Evolutionary conservation across 768 basidiomycete species (phyloP).

Genomic region (Mycena rosella): DNA sequence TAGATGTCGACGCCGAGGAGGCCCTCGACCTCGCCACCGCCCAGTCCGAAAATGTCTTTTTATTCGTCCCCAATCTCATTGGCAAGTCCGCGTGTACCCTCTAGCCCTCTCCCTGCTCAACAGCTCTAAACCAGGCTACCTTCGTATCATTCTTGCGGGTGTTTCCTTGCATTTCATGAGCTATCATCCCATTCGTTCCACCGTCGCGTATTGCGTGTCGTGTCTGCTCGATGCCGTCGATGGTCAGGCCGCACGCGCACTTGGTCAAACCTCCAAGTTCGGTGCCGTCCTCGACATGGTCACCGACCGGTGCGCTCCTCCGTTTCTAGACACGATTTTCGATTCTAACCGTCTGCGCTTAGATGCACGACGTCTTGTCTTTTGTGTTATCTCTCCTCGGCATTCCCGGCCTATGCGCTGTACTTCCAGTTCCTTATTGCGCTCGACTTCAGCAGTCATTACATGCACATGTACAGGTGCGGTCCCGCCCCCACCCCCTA

Average conservation of each 20-base stretch:
- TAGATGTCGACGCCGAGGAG: constrained; percentile 85
- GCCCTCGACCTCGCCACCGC: constrained; percentile 90
- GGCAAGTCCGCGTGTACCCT: constrained; percentile 61
- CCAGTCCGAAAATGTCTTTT: constrained; percentile 96
- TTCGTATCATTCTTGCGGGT: constrained; percentile 90
- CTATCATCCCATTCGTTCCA: constrained; percentile 93
- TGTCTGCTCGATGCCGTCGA: constrained; percentile 96
- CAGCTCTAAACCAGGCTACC: constrained; percentile 73
- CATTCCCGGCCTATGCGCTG: constrained; percentile 87
- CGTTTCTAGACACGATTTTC: constrained; percentile 9
- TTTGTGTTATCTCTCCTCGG: constrained; percentile 92
- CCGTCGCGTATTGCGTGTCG: constrained; percentile 88
- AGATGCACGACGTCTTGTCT: constrained; percentile 98
- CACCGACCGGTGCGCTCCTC: constrained; percentile 84
- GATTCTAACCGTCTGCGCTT: constrained; percentile 25
- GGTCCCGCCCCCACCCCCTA: constrained; percentile 20
- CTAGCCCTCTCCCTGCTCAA: constrained; percentile 29
- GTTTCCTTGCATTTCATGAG: constrained; percentile 94
- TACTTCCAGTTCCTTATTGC: constrained; percentile 96
- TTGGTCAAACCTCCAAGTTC: constrained; percentile 95
- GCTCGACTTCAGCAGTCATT: constrained; percentile 97
- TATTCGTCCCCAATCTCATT: constrained; percentile 97
- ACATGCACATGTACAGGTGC: constrained; percentile 99
- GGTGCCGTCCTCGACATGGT: constrained; percentile 99
- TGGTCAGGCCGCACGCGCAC: constrained; percentile 89